Percentiles rank a stretch among this genome's conserved stretches.
Evolutionary conservation across 2,329 filamentous ascomycete genomes (phyloP).

Genomic region (Tolypocladium ophioglossoides): DNA sequence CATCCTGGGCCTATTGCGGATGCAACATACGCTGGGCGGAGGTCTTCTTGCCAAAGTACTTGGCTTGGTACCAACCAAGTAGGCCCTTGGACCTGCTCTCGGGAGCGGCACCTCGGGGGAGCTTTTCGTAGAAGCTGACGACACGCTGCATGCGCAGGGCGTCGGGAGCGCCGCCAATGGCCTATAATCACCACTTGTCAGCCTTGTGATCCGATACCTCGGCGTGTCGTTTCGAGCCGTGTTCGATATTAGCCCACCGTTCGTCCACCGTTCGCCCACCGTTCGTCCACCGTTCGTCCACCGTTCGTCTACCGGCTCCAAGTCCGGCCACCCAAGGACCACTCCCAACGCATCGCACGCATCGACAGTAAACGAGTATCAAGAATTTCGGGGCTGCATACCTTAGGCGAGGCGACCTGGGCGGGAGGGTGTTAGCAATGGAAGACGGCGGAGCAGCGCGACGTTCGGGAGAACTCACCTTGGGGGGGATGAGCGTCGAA

Average conservation of each 20-base stretch:
- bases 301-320: background rate
- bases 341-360: background rate
- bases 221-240: background rate
- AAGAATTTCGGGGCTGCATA: constrained; percentile 27
- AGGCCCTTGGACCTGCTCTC: constrained; percentile 73
- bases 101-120: constrained; percentile 85
- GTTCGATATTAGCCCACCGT: background rate
- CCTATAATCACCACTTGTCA: constrained; percentile 44
- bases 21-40: constrained; percentile 67
- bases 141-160: constrained; percentile 96
- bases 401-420: constrained; percentile 73
- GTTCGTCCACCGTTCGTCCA: background rate
- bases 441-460: constrained; percentile 9
- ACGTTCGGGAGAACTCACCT: constrained; percentile 50
- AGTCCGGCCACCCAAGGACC: background rate
- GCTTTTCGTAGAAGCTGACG: constrained; percentile 97
- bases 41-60: constrained; percentile 93
- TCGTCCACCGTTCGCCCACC: background rate
- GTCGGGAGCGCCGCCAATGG: constrained; percentile 89
- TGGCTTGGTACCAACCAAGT: constrained; percentile 77
- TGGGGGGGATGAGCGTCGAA: constrained; percentile 97
- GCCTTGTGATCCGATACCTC: constrained; percentile 11
- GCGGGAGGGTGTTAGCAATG: constrained; percentile 26
- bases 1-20: constrained; percentile 12
- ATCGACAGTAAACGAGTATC: background rate